phyloP scores from a whole-genome alignment of 1,139 yeast species.

The Geotrichum candidum region DNA sequence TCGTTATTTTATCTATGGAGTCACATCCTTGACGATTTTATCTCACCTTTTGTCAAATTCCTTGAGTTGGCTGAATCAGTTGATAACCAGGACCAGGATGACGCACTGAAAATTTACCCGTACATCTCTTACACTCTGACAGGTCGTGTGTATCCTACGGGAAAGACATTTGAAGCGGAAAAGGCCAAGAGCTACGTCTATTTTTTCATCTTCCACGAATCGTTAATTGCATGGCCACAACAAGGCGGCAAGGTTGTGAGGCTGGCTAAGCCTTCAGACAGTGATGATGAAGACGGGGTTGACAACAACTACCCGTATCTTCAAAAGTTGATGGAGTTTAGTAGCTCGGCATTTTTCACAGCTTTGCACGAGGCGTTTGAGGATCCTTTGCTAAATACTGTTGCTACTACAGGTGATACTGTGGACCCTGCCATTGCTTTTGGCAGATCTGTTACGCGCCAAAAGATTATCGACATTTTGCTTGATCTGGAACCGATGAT shows the following conservation, averaged over 20 bases:
- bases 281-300: not conserved
- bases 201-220: conserved; percentile 50
- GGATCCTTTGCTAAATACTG: conserved; percentile 53
- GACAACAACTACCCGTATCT: conserved; percentile 45
- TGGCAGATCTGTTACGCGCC: conserved; percentile 45
- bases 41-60: conserved; percentile 59
- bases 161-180: conserved; percentile 26
- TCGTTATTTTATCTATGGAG: conserved; percentile 65
- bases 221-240: conserved; percentile 44
- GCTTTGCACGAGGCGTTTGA: conserved; percentile 74
- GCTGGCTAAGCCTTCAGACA: not conserved
- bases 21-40: conserved; percentile 55
- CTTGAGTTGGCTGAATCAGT: conserved; percentile 36
- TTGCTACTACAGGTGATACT: conserved; percentile 6
- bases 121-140: conserved; percentile 63
- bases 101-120: conserved; percentile 37
- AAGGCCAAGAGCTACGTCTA: conserved; percentile 47
- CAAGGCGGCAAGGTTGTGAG: conserved; percentile 25
- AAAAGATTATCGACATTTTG: conserved; percentile 58
- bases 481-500: conserved; percentile 44
- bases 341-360: conserved; percentile 54
- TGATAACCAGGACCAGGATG: conserved; percentile 17
- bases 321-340: conserved; percentile 42
- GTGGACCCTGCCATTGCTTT: conserved; percentile 2
- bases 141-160: conserved; percentile 75